Conservation (phyloP, 108 stramenopile species). For the Cyclotella atomus region DNA sequence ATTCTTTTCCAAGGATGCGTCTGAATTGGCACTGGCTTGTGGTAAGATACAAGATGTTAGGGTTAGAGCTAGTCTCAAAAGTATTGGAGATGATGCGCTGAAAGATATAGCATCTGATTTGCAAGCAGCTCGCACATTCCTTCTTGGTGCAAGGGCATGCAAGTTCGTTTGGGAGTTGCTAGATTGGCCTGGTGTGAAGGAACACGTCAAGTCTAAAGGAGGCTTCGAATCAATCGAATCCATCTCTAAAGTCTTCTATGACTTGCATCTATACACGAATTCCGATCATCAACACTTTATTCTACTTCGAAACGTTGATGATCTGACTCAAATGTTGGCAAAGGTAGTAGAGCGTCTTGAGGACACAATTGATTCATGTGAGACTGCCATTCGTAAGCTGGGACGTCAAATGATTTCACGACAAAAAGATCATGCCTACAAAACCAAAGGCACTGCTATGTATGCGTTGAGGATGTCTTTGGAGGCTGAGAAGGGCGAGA, state of each 20-base stretch:
- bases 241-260: slow-evolving; percentile 29
- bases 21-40: slow-evolving; percentile 15
- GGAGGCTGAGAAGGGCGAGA: slow-evolving; percentile 34
- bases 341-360: slow-evolving; percentile 15
- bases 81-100: slow-evolving; percentile 24
- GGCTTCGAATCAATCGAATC: slow-evolving; percentile 54
- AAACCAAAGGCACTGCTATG: slow-evolving; percentile 16
- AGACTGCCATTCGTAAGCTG: slow-evolving; percentile 28
- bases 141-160: slow-evolving; percentile 49
- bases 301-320: slow-evolving; percentile 26
- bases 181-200: slow-evolving; percentile 49
- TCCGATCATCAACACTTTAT: slow-evolving; percentile 34
- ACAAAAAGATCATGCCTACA: slow-evolving; percentile 16
- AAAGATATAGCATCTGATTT: slow-evolving; percentile 49
- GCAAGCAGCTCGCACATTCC: slow-evolving; percentile 41
- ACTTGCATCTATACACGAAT: slow-evolving; percentile 32
- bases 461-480: slow-evolving; percentile 18
- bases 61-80: slow-evolving; percentile 11
- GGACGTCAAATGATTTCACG: slow-evolving; percentile 22
- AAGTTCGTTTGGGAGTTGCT: slow-evolving; percentile 53
- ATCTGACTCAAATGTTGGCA: slow-evolving; percentile 19
- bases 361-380: slow-evolving; percentile 18
- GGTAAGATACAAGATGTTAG: not conserved
- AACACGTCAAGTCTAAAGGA: slow-evolving; percentile 42
- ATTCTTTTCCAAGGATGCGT: slow-evolving; percentile 45